These are phyloP conservation scores for Flaveria floridana DNA, from an alignment of 140 eudicot genomes.

Conservation along the genomic window DNA sequence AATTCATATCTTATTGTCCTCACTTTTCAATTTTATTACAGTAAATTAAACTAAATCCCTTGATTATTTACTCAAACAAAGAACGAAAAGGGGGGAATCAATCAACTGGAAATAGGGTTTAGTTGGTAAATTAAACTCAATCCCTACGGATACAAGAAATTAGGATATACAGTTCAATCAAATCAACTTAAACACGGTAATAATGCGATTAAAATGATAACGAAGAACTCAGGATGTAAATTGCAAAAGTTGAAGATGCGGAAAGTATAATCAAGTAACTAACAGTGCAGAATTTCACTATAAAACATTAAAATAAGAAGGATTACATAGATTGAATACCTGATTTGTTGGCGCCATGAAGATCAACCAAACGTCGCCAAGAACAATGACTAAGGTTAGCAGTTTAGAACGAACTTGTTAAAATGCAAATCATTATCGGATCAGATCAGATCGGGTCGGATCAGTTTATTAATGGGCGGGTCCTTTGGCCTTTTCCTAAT, in stretches of 20 bases:
- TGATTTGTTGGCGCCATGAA: constrained; percentile 37
- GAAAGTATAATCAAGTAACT: constrained; percentile 6
- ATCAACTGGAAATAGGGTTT: constrained; percentile 5
- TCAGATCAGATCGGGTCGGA: constrained; percentile 18
- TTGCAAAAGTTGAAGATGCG: constrained; percentile 2
- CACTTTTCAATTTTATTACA: neutral
- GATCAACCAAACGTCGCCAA: constrained; percentile 20
- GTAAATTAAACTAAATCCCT: constrained; percentile 22
- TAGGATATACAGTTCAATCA: neutral
- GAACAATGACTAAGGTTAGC: neutral
- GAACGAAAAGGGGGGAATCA: neutral
- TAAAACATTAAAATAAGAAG: neutral
- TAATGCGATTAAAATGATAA: constrained; percentile 15
- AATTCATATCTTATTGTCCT: neutral
- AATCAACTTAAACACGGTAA: constrained; percentile 9
- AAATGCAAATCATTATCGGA: constrained; percentile 6
- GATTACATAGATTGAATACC: constrained; percentile 7
- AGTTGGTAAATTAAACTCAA: neutral
- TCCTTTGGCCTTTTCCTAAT: neutral
- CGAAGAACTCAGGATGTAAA: neutral
- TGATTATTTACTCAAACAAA: constrained; percentile 3
- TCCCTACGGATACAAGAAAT: constrained; percentile 1
- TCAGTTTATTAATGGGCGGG: neutral
- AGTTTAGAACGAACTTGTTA: neutral
- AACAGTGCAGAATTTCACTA: neutral